Base-by-base conservation (phyloP, 495 filamentous ascomycete species). In the Xylaria intraflava region DNA sequence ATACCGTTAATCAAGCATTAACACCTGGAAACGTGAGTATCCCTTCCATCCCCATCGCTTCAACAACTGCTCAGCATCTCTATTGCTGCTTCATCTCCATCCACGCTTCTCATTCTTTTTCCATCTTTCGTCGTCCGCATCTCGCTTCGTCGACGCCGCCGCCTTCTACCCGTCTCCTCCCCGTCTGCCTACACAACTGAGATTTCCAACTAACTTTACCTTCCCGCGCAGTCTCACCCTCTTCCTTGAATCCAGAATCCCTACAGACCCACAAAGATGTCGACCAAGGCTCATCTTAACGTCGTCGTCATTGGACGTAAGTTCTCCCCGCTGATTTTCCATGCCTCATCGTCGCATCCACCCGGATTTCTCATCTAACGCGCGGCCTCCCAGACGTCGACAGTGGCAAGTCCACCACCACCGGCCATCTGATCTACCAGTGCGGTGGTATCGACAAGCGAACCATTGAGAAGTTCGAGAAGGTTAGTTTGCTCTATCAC, bases 401-500 rank as follows among this genome's bases (percentile, higher is more conserved):
- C 83, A 94, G 90, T 77, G 93, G 93, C 78, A 98, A 98, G 86
- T 96, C 92, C 52, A 98, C 93, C 71, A 98, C 93, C 72, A 72
- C 76, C 62, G 85, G 86, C 75, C 93, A 97, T 78, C 82, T 97
- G 80, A 98, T 97, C 87, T 98, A 98, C 89, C 95, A 98, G 82
- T 98, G 93, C 81, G 93, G 93, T 86, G 93, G 93, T 87, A 98
- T 98, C 70, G 93, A 98, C 87, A 88, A 89, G 82, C 93, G 93
- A 92, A 97, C 94, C 72, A 98, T 98, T 71, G 94, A 98, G 87
- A 98, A 98, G 87, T 98, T 98, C 83, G 93, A 98, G 90, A 98
- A 98, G 88, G 88, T 92, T 70, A 75, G 83, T 70, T 35, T 27
- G n/a, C 57, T 51, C 49, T 35, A 40, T 31, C 55, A 10, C 39